Conservation (phyloP, 2,329 filamentous ascomycete genomes). For the Xylariaceae sp. region DNA sequence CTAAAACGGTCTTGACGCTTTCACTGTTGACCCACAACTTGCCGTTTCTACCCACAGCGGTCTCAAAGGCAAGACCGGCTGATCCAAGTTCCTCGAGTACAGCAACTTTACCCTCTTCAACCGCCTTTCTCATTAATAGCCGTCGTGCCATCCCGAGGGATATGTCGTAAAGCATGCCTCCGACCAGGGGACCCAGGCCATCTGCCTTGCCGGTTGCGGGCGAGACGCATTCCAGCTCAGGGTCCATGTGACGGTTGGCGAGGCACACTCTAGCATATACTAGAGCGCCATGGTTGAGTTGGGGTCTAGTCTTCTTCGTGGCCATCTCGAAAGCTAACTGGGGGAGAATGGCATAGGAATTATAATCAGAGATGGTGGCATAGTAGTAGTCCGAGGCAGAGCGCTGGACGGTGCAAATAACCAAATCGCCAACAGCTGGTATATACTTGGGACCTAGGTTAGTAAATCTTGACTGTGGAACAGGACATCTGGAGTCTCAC, state of each 20-base stretch:
- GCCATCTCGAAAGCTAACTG: constrained; percentile 93
- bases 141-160: constrained; percentile 83
- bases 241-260: constrained; percentile 82
- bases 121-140: constrained; percentile 70
- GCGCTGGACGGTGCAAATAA: constrained; percentile 85
- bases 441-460: constrained; percentile 66
- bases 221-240: constrained; percentile 90
- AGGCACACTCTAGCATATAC: constrained; percentile 87
- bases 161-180: constrained; percentile 85
- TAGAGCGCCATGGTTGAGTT: constrained; percentile 75
- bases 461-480: constrained; percentile 29
- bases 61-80: constrained; percentile 86
- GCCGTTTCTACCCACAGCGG: constrained; percentile 91
- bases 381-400: constrained; percentile 79
- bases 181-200: constrained; percentile 81
- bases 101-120: constrained; percentile 68
- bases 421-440: constrained; percentile 80
- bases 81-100: constrained; percentile 80
- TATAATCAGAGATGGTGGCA: constrained; percentile 74
- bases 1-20: constrained; percentile 72
- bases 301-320: constrained; percentile 87
- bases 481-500: constrained; percentile 52
- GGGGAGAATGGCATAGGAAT: constrained; percentile 72
- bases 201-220: constrained; percentile 86
- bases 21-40: constrained; percentile 90